Base-by-base conservation (phyloP, 805 yeast species). In the Debaryomyces castellii region DNA sequence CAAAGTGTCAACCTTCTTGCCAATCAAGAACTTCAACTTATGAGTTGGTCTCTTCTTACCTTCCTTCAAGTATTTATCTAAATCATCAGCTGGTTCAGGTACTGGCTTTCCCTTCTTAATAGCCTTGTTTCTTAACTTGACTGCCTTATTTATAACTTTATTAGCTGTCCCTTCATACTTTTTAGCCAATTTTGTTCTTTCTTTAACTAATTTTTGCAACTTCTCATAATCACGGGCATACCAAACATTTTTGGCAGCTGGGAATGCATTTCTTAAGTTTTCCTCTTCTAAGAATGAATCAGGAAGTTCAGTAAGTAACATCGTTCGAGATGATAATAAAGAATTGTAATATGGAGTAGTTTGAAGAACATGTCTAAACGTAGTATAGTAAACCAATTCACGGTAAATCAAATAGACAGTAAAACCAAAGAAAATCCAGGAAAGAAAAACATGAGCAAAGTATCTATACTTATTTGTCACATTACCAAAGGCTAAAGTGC, bases 1-100 rank as follows among this genome's bases (percentile, higher is more conserved):
- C 58, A 92, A 78, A 27, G 97, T 86, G 57, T 85, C 85, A 45
- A 91, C 96, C 69, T 91, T 91, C 67, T 87, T 67, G 48, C 97
- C 96, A 54, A 85, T 74, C 47, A 87, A 66, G 46, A 81, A 82
- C 58, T 79, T 80, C 56, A 89, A 76, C 51, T 80, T 80, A 66
- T 89, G 92, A 27, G 88, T 84, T 40, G 97, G 97, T 55, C 92
- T 79, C 72, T 89, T 90, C 54, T 70, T 70, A 34, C 74, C 76
- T 48, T 71, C 74, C 66, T 86, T 85, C 50, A 89, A 81, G 63
- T 87, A 89, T 37, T 81, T 73, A 50, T 75, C 72, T 40, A 83
- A 57, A 49, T 77, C 83, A 58, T 82, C 74, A 43, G 71, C 76
- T 3, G 86, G 83, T 50, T 73, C 76, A 17, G 86, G 83, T 17